These are phyloP conservation scores for Wickerhamomyces subpelliculosus DNA, from an alignment of 805 yeast genomes.

Conservation along the genomic window DNA sequence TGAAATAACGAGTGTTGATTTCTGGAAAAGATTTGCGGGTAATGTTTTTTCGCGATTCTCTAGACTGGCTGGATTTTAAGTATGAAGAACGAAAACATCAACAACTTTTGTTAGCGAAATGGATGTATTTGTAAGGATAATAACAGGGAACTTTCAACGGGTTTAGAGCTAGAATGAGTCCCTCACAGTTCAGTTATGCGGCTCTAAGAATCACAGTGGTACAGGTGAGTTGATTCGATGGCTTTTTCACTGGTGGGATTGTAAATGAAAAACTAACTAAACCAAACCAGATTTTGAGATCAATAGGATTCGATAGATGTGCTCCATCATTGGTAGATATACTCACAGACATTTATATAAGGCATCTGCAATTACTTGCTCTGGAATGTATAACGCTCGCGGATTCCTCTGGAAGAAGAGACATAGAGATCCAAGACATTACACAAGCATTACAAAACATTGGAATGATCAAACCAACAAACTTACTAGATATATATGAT, in stretches of 20 bases:
- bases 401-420: constrained; percentile 36
- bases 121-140: too few relatives aligned
- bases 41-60: too few relatives aligned
- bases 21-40: too few relatives aligned
- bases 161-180: constrained; percentile 10
- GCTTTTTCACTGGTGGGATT: too few relatives aligned
- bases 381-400: constrained; percentile 44
- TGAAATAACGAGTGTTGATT: background rate
- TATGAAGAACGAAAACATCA: background rate
- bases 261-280: background rate
- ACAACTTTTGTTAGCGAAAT: too few relatives aligned
- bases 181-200: constrained; percentile 37
- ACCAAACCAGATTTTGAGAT: constrained; percentile 48
- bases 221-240: constrained; percentile 27
- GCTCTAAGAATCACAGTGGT: constrained; percentile 42
- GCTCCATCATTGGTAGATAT: constrained; percentile 65
- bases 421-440: constrained; percentile 56
- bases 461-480: constrained; percentile 56
- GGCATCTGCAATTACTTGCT: constrained; percentile 51
- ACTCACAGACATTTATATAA: constrained; percentile 68
- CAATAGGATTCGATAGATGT: constrained; percentile 80
- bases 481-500: constrained; percentile 47
- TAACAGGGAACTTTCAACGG: too few relatives aligned
- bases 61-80: too few relatives aligned
- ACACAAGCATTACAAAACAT: constrained; percentile 61